Base-by-base conservation (phyloP, 2,329 filamentous ascomycete species). In the Talaromyces islandicus region DNA sequence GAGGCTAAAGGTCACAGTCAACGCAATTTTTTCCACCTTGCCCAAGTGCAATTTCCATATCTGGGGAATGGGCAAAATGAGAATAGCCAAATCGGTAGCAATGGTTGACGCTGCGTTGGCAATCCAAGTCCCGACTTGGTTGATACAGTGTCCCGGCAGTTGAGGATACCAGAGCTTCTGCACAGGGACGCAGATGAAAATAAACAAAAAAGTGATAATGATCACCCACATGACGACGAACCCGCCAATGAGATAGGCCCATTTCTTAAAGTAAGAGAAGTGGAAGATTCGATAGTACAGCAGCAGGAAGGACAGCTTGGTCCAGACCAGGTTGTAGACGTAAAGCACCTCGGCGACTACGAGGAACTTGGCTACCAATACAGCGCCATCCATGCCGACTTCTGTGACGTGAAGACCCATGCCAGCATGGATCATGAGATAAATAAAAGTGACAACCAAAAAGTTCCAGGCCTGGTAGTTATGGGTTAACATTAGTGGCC, bases 371-470 rank as follows among this genome's bases (percentile, higher is more conserved):
- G 60, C 54, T 5, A 64, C 54, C 51, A 65, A 41, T 68, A 11
- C 73, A 25, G 80, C 75, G n/a, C 74, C 64, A 0, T 65, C 57
- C 3, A 67, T 32, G 2, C 71, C 67, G 21, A 81, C 69, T 2
- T 70, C 66, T 62, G 77, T 71, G 12, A 78, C 77, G 60, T 82
- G 80, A 12, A 79, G 63, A 29, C 80, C 80, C 77, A 82, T 80
- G 1, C 80, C 79, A 27, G 70, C 64, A 7, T 70, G 57, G 63
- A 80, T 67, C 79, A 82, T 81, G 66, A 71, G 75, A 58, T 80
- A 79, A 64, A 80, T 77, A 70, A 82, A 80, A 51, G 76, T 78
- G 14, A 80, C 72, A 10, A 80, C 76, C 25, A 73, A 43, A 17
- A 69, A 21, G 38, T 66, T 68, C 67, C 67, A 69, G 27, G 25